phyloP scores from a whole-genome alignment of 768 basidiomycete genomes.

The Suillus discolor region DNA sequence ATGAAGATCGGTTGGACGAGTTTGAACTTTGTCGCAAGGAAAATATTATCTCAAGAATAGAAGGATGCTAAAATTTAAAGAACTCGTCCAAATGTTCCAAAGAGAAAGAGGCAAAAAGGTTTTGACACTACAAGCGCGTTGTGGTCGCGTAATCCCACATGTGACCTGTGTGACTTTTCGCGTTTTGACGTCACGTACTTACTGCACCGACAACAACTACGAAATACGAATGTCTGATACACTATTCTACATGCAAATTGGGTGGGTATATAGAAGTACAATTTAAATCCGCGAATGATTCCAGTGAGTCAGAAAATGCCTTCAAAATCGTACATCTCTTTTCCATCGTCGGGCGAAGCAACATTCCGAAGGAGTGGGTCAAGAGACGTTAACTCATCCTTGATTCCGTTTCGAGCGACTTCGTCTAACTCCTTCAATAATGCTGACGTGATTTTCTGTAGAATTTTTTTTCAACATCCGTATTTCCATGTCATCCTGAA shows the following conservation, averaged over 20 bases:
- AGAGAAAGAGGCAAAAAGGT: slow-evolving; percentile 4
- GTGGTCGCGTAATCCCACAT: slow-evolving; percentile 26
- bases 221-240: slow-evolving; percentile 13
- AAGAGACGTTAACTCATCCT: slow-evolving; percentile 79
- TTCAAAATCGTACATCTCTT: slow-evolving; percentile 47
- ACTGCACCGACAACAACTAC: not conserved
- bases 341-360: slow-evolving; percentile 35
- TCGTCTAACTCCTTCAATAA: slow-evolving; percentile 85
- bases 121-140: slow-evolving; percentile 14
- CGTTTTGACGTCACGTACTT: slow-evolving; percentile 1
- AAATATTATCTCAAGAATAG: too few relatives aligned
- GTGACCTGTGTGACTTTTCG: slow-evolving; percentile 20
- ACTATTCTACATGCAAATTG: slow-evolving; percentile 24
- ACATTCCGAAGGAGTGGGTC: slow-evolving; percentile 76
- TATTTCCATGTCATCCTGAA: not conserved
- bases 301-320: slow-evolving; percentile 33
- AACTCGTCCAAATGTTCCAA: not conserved
- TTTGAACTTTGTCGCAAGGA: not conserved
- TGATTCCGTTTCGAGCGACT: slow-evolving; percentile 78
- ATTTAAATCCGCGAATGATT: slow-evolving; percentile 4
- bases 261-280: slow-evolving; percentile 18
- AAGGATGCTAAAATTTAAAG: not conserved
- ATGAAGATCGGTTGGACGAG: slow-evolving; percentile 15
- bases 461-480: not conserved
- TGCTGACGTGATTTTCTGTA: slow-evolving; percentile 79